Evolutionary conservation across 768 basidiomycete species (phyloP), one percentile per base, ranked within the genome.

Genomic region (Sarcodon sp.): DNA sequence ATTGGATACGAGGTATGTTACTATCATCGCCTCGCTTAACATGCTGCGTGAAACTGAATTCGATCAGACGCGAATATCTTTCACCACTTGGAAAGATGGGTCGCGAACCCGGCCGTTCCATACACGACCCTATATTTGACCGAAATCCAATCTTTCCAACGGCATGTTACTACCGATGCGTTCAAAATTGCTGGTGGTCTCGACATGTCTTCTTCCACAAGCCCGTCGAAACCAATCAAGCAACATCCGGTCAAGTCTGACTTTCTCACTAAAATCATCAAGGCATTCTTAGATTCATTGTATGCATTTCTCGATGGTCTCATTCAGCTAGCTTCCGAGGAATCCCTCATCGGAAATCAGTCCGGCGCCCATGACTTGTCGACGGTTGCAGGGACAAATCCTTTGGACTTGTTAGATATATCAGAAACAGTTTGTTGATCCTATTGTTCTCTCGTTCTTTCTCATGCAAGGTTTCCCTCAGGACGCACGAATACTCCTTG

Each of bases 221-320:
- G 73, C 4, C 61, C 72, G 39, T 68, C 70, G 38, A 76, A 73
- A 54, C 67, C 69, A 15, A 65, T 68, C 35, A 79, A 77, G 54
- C 83, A 87, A 57, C 72, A 77, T 52, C 61, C 69, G 3, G 67
- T 93, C 21, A 69, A 83, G 4, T 65, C 70, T 32, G 75, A 79
- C 3, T 87, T 87, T 51, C 67, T 80, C 31, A 55, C 70, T 10
- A 91, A 85, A 68, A 81, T 94, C 51, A 81, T 79, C 8, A 84
- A 80, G 57, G 77, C 89, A 1, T 96, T 94, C 65, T 60, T 93
- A 55, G 92, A 97, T 58, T 74, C 80, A 0, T 57, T 92, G 32
- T 91, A 93, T 59, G 80, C 81, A 12, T 81, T 94, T 57, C 66
- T 96, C 36, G 90, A 94, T 56, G 91, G 93, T 2, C 65, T 94